phyloP scores from a whole-genome alignment of 2,329 filamentous ascomycete species.

The Teratosphaeria nubilosa region DNA sequence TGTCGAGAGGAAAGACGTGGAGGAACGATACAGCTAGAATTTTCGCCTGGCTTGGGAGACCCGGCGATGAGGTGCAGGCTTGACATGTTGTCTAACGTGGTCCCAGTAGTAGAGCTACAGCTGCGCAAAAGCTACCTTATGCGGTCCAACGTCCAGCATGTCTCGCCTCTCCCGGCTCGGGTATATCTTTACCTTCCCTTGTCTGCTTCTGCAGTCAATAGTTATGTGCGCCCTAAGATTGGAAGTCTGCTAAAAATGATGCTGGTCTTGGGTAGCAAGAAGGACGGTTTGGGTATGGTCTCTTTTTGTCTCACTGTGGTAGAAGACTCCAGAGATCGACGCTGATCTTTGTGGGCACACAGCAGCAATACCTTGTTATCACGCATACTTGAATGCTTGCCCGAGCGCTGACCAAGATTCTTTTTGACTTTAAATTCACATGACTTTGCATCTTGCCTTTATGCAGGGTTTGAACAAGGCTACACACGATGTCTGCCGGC shows the following conservation, averaged over 20 bases:
- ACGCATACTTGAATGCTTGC: not conserved
- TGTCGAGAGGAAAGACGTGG: not conserved
- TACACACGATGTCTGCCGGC: constrained; percentile 5
- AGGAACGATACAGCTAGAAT: not conserved
- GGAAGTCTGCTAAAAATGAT: not conserved
- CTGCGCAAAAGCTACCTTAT: constrained; percentile 5
- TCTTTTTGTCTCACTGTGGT: not conserved
- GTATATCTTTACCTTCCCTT: not conserved
- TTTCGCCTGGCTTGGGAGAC: not conserved
- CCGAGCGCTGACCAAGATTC: not conserved
- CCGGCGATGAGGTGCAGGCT: not conserved
- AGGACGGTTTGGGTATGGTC: not conserved
- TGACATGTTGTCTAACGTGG: constrained; percentile 6
- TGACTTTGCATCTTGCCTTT: not conserved
- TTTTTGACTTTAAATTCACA: not conserved
- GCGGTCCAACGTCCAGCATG: not conserved
- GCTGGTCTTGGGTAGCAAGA: not conserved
- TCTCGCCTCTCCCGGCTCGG: not conserved
- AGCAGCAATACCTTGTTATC: not conserved
- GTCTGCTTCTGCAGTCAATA: not conserved
- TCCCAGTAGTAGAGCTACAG: constrained; percentile 2
- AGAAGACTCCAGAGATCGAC: not conserved
- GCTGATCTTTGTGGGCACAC: not conserved
- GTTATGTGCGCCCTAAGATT: not conserved
- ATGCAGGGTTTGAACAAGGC: not conserved